Conservation (phyloP, 257 asterid genomes). For the Rehmannia glutinosa region DNA sequence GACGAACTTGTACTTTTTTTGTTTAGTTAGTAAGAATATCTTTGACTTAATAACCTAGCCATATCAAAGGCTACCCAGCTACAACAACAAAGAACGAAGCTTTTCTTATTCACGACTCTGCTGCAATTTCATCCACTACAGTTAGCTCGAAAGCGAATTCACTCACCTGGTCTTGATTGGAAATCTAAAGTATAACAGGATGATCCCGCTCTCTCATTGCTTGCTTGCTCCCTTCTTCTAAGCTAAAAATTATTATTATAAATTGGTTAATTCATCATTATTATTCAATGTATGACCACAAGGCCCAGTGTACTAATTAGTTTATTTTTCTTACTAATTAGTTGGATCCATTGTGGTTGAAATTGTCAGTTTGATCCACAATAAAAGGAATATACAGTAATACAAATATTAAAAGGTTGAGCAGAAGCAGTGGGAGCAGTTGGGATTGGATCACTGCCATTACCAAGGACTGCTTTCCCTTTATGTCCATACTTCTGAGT, state of each 20-base stretch:
- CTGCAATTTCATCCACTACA: not conserved
- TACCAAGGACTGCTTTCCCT: not conserved
- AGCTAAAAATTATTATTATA: too few species aligned
- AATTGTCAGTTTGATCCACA: not conserved
- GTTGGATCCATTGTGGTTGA: not conserved
- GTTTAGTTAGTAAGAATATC: too few species aligned
- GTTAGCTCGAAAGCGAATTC: not conserved
- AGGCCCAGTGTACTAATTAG: too few species aligned
- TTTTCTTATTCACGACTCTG: not conserved
- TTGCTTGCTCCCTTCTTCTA: too few species aligned
- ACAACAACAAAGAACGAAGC: not conserved
- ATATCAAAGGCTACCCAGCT: not conserved
- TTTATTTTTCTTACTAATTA: too few species aligned
- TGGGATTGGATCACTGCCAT: not conserved
- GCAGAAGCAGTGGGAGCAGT: not conserved
- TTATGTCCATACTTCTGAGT: not conserved
- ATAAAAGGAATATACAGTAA: not conserved
- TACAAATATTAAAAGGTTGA: not conserved
- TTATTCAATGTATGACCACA: too few species aligned
- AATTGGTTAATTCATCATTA: too few species aligned
- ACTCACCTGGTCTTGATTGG: too few species aligned
- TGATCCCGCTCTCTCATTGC: too few species aligned
- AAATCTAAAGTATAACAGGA: too few species aligned
- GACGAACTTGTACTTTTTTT: too few species aligned
- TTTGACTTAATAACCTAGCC: not conserved